A percentile compares a stretch with the other conserved stretches of the same genome.
Conservation (phyloP, 371 early-diverging fungal genomes). For the Rhizopus sp. region DNA sequence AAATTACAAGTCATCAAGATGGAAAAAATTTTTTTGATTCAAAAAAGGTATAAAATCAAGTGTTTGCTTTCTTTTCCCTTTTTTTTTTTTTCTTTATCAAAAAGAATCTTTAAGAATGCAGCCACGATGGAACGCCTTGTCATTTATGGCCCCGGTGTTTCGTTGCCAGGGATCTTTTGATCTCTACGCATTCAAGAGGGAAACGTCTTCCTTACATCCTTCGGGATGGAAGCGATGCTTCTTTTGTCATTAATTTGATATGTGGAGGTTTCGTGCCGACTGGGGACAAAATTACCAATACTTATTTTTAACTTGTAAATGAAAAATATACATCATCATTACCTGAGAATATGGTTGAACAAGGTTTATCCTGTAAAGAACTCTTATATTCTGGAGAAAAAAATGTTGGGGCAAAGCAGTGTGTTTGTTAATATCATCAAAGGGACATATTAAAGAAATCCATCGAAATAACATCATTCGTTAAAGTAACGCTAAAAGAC, state of each 20-base stretch:
- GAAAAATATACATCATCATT: too few species aligned
- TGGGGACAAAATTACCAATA: neutral
- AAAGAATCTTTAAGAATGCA: conserved; percentile 22
- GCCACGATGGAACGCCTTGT: conserved; percentile 31
- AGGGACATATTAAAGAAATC: too few species aligned
- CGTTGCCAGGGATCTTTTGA: conserved; percentile 35
- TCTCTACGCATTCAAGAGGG: conserved; percentile 29
- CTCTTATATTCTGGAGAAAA: too few species aligned
- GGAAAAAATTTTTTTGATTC: conserved; percentile 6
- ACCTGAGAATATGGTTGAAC: too few species aligned
- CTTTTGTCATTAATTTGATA: neutral
- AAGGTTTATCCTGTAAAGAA: too few species aligned
- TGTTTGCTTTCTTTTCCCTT: neutral
- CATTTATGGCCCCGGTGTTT: conserved; percentile 23
- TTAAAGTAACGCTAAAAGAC: too few species aligned
- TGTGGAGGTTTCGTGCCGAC: neutral
- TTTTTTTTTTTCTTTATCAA: conserved; percentile 29
- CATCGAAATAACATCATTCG: too few species aligned
- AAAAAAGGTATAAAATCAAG: conserved; percentile 19
- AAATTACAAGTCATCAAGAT: neutral
- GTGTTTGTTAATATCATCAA: too few species aligned
- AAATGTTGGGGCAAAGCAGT: too few species aligned
- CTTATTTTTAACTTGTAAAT: too few species aligned
- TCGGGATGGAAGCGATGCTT: conserved; percentile 16
- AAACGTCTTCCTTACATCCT: conserved; percentile 22